Percentiles rank a stretch among this genome's conserved stretches.
Evolutionary conservation across 495 filamentous ascomycete genomes (phyloP).

Genomic region (Friedmanniomyces simplex): DNA sequence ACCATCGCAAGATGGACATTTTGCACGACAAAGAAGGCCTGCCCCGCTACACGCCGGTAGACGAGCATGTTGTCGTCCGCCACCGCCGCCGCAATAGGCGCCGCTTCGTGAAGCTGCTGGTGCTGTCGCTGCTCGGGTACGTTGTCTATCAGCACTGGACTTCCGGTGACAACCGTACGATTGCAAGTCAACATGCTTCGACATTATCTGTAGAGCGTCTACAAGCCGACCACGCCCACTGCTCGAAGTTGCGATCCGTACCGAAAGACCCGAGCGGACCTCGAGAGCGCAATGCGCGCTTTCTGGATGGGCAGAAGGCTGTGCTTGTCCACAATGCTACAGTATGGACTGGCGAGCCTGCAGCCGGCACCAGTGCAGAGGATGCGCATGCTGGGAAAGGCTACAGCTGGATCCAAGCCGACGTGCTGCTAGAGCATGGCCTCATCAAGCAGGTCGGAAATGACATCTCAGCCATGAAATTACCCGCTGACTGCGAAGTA

Average conservation of each 20-base stretch:
- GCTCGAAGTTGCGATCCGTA: slow-evolving; percentile 13
- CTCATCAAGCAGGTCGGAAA: slow-evolving; percentile 17
- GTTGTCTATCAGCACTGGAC: neutral
- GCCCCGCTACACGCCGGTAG: slow-evolving; percentile 4
- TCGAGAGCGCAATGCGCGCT: slow-evolving; percentile 22
- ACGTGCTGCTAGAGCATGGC: slow-evolving; percentile 24
- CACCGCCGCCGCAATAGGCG: neutral
- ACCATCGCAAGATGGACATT: neutral
- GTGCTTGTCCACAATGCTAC: slow-evolving; percentile 25
- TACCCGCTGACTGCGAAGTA: slow-evolving; percentile 23
- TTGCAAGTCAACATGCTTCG: neutral
- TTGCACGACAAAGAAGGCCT: slow-evolving; percentile 4
- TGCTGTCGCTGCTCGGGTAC: neutral
- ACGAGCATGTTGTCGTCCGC: neutral
- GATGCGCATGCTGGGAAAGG: slow-evolving; percentile 20
- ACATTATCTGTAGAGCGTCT: slow-evolving; percentile 15
- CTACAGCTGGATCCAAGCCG: slow-evolving; percentile 21
- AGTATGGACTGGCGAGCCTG: slow-evolving; percentile 25
- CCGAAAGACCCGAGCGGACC: slow-evolving; percentile 9
- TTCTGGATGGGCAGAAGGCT: slow-evolving; percentile 16
- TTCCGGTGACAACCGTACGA: no score
- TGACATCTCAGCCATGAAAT: slow-evolving; percentile 2
- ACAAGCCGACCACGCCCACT: slow-evolving; percentile 15
- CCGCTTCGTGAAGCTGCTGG: neutral
- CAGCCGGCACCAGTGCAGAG: slow-evolving; percentile 7